Percentiles rank a stretch among this genome's conserved stretches.
Evolutionary conservation across 306 rosid species (phyloP).

Genomic region (Hylodesmum podocarpum): DNA sequence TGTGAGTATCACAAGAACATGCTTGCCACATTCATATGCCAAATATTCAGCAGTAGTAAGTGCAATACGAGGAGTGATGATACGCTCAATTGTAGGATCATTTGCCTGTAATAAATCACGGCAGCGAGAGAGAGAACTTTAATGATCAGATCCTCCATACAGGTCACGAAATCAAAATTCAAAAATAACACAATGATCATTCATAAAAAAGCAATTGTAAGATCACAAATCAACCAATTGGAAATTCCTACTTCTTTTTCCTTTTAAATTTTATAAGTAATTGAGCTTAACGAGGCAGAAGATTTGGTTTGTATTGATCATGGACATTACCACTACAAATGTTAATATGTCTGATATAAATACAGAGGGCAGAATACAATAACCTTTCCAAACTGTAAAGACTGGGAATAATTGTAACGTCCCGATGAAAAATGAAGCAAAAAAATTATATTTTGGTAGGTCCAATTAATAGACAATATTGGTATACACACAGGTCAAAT

Average conservation of each 20-base stretch:
- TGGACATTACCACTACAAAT: background rate
- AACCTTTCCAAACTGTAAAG: background rate
- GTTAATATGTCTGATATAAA: background rate
- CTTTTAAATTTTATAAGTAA: background rate
- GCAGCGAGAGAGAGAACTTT: conserved; percentile 15
- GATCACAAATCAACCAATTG: background rate
- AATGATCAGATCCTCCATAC: background rate
- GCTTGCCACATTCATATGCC: conserved; percentile 99
- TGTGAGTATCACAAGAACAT: conserved; percentile 95
- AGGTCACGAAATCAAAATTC: background rate
- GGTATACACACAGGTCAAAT: background rate
- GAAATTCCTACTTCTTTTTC: background rate
- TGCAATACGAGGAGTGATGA: conserved; percentile 99
- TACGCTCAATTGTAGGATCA: conserved; percentile 98
- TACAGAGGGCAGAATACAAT: background rate
- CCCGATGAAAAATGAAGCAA: conserved; percentile 3
- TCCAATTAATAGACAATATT: background rate
- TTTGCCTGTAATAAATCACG: conserved; percentile 70
- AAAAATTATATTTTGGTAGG: background rate
- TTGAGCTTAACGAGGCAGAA: conserved; percentile 16
- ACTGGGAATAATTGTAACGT: background rate
- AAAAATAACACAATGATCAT: background rate
- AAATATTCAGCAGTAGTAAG: conserved; percentile 97
- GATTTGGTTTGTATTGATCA: background rate
- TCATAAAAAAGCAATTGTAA: background rate